Evolutionary conservation across 306 rosid species (phyloP), one percentile per base, ranked within the genome.

Genomic region (Macrotyloma uniflorum): DNA sequence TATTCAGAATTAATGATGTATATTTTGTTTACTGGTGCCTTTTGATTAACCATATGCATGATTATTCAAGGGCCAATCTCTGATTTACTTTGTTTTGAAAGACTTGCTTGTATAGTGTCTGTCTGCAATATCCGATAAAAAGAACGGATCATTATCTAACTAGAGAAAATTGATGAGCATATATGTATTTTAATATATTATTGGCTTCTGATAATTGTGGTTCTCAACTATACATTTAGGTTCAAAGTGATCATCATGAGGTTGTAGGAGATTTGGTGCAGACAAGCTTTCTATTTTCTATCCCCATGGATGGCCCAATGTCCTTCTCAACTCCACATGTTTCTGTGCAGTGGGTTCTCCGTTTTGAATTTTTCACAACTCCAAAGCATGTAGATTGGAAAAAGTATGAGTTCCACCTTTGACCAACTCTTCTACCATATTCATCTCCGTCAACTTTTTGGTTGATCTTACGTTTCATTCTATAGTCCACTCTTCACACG

Each of bases 271-370:
- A 93, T 88, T 84, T 96, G 84, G 77, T 89, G 72, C 99, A 96
- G 85, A 91, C 99, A 78, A 91, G 99, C 85, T 96, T 96, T 82
- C 93, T 96, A n/a, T 96, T 96, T 72, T 96, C 99, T 36, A 83
- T 96, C 77, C 99, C 99, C 35, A 90, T 86, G 96, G 98, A 96
- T 85, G 99, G 99, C 47, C 99, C 99, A 19, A 96, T 96, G 99
- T 91, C 97, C 30, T 93, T 96, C 89, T 86, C 97, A 79, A 96
- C 99, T 86, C 93, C 96, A 51, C 96, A 84, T 62, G 97, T 96
- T 75, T 87, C 97, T 72, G 94, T 96, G 67, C 92, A 86, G 79
- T 96, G 99, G 99, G 92, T 87, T 64, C 99, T 96, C 79, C 96
- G 99, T 42, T 96, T 96, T 82, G 99, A 96, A 79, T 93, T 96